These are phyloP conservation scores for Aureobasidium uvarum DNA, from an alignment of 2,329 filamentous ascomycete species.

Conservation along the genomic window DNA sequence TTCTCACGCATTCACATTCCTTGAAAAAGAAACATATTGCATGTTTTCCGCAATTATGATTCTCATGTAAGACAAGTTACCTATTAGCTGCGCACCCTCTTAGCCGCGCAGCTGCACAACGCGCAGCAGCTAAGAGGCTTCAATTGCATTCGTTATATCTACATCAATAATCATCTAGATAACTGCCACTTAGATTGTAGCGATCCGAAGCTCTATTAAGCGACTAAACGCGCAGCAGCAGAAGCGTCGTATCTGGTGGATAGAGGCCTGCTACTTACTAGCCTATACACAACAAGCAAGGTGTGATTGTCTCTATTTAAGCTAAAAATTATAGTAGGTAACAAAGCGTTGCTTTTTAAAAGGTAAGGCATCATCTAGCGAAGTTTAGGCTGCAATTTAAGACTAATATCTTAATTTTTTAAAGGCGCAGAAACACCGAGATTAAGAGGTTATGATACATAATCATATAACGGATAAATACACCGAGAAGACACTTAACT, in stretches of 20 bases:
- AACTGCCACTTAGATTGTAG: no score
- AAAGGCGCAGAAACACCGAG: not conserved
- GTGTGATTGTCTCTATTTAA: not conserved
- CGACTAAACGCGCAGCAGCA: no score
- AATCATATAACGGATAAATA: constrained; percentile 1
- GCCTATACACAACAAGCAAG: not conserved
- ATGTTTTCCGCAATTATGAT: no score
- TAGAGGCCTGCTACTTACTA: not conserved
- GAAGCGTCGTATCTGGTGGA: not conserved
- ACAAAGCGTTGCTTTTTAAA: constrained; percentile 8
- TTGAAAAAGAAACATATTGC: no score
- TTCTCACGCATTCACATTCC: no score
- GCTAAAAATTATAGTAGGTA: not conserved
- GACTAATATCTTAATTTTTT: not conserved
- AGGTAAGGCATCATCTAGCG: not conserved
- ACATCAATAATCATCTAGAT: no score
- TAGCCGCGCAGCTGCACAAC: no score
- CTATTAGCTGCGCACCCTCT: no score
- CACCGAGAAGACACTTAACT: not conserved
- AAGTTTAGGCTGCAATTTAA: not conserved
- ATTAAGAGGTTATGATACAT: constrained; percentile 3
- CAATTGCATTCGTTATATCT: no score
- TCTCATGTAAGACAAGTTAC: no score
- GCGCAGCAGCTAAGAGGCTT: no score
- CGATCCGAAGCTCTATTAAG: no score